Percentiles rank a stretch among this genome's conserved stretches.
These are phyloP conservation scores for Myrica gale DNA, from an alignment of 306 rosid genomes.

Conservation along the genomic window DNA sequence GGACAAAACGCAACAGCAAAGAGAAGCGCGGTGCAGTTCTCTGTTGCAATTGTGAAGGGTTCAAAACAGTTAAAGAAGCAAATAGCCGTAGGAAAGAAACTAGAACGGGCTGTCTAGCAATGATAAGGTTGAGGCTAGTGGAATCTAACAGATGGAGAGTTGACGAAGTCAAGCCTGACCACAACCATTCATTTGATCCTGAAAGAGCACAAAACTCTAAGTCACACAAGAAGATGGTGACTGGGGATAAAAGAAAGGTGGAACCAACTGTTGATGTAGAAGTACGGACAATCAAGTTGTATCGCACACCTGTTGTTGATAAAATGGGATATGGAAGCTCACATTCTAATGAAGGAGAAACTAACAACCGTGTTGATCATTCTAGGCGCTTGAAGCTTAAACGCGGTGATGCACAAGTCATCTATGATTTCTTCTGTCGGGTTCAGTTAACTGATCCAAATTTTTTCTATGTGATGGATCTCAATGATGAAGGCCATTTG, in stretches of 20 bases:
- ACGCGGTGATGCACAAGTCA: conserved; percentile 62
- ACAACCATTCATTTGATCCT: conserved; percentile 91
- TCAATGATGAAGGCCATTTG: conserved; percentile 79
- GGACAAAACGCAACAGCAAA: conserved; percentile 97
- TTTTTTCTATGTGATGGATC: conserved; percentile 83
- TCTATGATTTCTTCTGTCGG: conserved; percentile 60
- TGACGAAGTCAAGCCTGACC: conserved; percentile 93
- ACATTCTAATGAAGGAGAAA: conserved; percentile 61
- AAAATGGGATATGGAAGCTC: conserved; percentile 58
- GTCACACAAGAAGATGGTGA: conserved; percentile 84
- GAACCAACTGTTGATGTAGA: conserved; percentile 80
- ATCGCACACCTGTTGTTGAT: conserved; percentile 57
- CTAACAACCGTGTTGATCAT: conserved; percentile 34
- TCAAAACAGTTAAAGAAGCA: conserved; percentile 78
- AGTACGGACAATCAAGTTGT: conserved; percentile 85
- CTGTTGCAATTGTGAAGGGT: conserved; percentile 96
- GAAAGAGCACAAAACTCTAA: conserved; percentile 95
- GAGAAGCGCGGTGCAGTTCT: conserved; percentile 98
- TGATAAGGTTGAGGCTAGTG: conserved; percentile 90
- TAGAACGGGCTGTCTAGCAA: conserved; percentile 90
- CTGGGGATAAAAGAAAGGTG: conserved; percentile 71
- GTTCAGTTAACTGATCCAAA: conserved; percentile 68
- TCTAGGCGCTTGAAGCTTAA: conserved; percentile 63
- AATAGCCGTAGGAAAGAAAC: conserved; percentile 86
- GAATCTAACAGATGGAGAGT: conserved; percentile 93